These are phyloP conservation scores for Pneumocystis jirovecii DNA, from an alignment of 1,139 yeast species.

Conservation along the genomic window DNA sequence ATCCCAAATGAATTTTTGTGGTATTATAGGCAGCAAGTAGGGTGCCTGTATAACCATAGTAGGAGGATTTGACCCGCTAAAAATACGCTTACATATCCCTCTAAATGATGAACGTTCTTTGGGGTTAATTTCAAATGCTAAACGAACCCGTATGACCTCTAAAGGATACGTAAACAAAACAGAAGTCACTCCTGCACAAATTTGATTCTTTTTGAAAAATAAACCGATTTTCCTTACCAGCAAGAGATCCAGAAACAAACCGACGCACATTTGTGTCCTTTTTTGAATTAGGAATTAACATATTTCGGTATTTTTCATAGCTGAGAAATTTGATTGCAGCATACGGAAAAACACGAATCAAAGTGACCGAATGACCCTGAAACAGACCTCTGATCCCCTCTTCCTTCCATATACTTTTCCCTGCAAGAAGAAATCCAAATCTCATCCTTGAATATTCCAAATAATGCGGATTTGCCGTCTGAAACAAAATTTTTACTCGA, in stretches of 20 bases:
- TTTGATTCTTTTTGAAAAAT: background rate
- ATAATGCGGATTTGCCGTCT: slow-evolving; percentile 86
- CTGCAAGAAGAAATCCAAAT: slow-evolving; percentile 62
- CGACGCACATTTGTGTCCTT: slow-evolving; percentile 73
- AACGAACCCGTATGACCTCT: slow-evolving; percentile 74
- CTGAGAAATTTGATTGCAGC: slow-evolving; percentile 97
- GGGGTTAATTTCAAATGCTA: slow-evolving; percentile 51
- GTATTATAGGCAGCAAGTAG: slow-evolving; percentile 2
- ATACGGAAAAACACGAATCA: slow-evolving; percentile 83
- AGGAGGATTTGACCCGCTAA: slow-evolving; percentile 19
- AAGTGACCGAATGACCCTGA: slow-evolving; percentile 91
- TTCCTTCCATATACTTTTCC: slow-evolving; percentile 42
- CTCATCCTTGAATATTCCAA: slow-evolving; percentile 66
- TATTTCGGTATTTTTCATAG: slow-evolving; percentile 75
- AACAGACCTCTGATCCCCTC: slow-evolving; percentile 78
- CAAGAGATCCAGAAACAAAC: slow-evolving; percentile 74
- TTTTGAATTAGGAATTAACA: slow-evolving; percentile 57
- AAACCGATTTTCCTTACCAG: slow-evolving; percentile 23
- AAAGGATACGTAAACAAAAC: slow-evolving; percentile 87
- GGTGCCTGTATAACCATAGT: slow-evolving; percentile 20
- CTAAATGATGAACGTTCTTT: slow-evolving; percentile 7
- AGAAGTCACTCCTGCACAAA: slow-evolving; percentile 46
- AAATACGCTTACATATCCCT: slow-evolving; percentile 15
- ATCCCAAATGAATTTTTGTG: background rate
- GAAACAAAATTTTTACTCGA: slow-evolving; percentile 84